Conservation (phyloP, 257 asterid genomes). For the Penstemon eatonii region DNA sequence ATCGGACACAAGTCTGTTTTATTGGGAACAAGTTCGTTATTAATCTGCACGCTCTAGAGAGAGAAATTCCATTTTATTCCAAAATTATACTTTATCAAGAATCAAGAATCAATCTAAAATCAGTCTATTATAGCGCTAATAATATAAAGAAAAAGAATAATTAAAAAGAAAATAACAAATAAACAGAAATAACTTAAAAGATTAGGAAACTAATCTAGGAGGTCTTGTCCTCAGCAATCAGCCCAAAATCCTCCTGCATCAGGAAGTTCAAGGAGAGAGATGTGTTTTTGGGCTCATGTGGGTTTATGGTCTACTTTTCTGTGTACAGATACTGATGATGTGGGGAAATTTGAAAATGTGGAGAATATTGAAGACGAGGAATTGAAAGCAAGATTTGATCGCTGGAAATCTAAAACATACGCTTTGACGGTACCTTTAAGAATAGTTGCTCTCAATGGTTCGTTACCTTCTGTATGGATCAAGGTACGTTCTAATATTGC, state of each 20-base stretch:
- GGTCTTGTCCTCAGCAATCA: no score
- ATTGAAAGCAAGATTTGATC: constrained; percentile 66
- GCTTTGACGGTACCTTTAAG: constrained; percentile 79
- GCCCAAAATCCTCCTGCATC: background rate
- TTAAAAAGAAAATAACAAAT: no score
- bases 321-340: constrained; percentile 33
- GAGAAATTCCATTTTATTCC: no score
- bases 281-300: background rate
- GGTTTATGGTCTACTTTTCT: constrained; percentile 6
- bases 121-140: no score
- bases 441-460: constrained; percentile 74
- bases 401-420: constrained; percentile 79
- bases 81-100: no score
- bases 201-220: no score
- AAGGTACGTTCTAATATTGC: constrained; percentile 47
- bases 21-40: no score
- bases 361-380: constrained; percentile 54
- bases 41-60: no score
- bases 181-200: no score
- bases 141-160: no score
- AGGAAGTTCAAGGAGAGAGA: background rate
- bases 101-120: no score
- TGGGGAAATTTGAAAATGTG: constrained; percentile 33
- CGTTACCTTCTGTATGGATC: constrained; percentile 82
- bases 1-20: no score